Base-by-base conservation (phyloP, 2,329 filamentous ascomycete genomes). In the Paraconiothyrium sp. region DNA sequence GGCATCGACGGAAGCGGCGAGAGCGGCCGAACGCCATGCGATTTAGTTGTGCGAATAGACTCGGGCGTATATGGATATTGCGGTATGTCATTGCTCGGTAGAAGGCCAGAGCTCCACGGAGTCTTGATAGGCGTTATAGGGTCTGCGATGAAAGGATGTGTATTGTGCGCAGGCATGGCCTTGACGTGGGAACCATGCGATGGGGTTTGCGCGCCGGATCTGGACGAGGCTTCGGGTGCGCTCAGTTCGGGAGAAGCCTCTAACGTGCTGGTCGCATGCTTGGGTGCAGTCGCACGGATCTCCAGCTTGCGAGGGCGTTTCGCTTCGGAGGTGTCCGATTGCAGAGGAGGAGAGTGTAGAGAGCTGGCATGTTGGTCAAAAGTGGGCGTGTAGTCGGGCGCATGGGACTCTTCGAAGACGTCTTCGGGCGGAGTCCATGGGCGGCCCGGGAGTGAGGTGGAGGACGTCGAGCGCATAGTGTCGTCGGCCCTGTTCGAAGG, bases 31-130 rank as follows among this genome's bases (percentile, higher is more conserved):
- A 54, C 51, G n/a, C 60, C 67, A 32, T 60, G 63, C 47, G 66
- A 49, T 37, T 64, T 66, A 27, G 71, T 43, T 20, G 70, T 67
- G 59, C 67, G 68, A 27, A 69, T 68, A 61, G 68, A 73, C 43
- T 77, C 73, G 14, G 74, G 75, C 0, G 74, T 76, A 60, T 75
- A 76, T 5, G 73, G 75, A 58, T 76, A 76, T 57, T 65, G 70
- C 49, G 67, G 66, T 16, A 66, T 60, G 49, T 62, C 69, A 24
- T 59, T n/a, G 4, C 55, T 54, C 11, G 50, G 46, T 41, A 70
- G 58, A 10, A 63, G 46, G 2, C 63, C 57, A 10, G 63, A 59
- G 8, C 61, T 61, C 49, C 52, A 65, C 43, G 63, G 59, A 9
- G 65, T 54, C 39, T 66, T 69, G 7, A 64, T 67, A 6, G 72